Evolutionary conservation across 164 flowering plant species (phyloP).

Genomic region (Dillenia turbinata): DNA sequence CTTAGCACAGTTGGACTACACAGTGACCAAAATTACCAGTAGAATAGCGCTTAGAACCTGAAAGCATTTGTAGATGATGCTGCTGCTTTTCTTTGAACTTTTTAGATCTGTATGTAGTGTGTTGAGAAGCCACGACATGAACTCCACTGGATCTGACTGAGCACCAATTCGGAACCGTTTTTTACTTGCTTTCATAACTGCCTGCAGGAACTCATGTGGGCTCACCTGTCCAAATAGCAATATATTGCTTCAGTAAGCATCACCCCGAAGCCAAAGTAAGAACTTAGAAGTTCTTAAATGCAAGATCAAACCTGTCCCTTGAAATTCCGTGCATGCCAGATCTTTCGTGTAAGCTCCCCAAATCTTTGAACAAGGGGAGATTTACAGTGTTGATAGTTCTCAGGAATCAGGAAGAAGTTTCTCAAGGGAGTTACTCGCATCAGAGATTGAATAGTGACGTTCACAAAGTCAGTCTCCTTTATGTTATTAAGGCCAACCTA

Average conservation of each 20-base stretch:
- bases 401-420: constrained; percentile 92
- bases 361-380: constrained; percentile 95
- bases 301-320: constrained; percentile 81
- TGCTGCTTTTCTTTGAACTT: constrained; percentile 51
- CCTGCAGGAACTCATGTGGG: constrained; percentile 95
- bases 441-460: constrained; percentile 90
- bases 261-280: background rate
- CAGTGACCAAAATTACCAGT: background rate
- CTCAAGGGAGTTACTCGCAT: constrained; percentile 97
- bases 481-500: constrained; percentile 97
- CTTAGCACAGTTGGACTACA: background rate
- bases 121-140: constrained; percentile 98
- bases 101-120: constrained; percentile 78
- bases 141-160: constrained; percentile 96
- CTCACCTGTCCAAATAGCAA: constrained; percentile 62
- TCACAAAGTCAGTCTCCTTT: constrained; percentile 92
- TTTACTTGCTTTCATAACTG: constrained; percentile 95
- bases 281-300: background rate
- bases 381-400: constrained; percentile 74
- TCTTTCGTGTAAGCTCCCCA: constrained; percentile 94
- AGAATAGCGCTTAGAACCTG: constrained; percentile 45
- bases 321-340: constrained; percentile 96
- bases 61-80: constrained; percentile 84
- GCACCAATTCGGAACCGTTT: constrained; percentile 79
- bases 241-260: background rate